Percentiles rank a stretch among this genome's conserved stretches.
These are phyloP conservation scores for Boletus huronensis DNA, from an alignment of 768 basidiomycete genomes.

Conservation along the genomic window DNA sequence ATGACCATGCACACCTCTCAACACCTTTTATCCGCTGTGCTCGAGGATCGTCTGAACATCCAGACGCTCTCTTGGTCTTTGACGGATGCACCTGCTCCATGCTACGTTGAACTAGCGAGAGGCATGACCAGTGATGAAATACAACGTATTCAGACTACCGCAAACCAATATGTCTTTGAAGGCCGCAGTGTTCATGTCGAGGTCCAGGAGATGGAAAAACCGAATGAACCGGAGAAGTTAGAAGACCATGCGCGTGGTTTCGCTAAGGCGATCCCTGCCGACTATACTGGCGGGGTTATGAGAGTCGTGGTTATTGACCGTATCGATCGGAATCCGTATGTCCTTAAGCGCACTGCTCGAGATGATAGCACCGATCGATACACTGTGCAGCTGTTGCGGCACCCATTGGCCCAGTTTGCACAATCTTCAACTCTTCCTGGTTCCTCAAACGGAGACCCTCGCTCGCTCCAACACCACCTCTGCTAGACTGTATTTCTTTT, in stretches of 20 bases:
- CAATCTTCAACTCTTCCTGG: slow-evolving; percentile 67
- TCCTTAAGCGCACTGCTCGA: slow-evolving; percentile 7
- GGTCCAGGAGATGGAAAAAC: slow-evolving; percentile 59
- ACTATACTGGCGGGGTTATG: slow-evolving; percentile 74
- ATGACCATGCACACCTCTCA: slow-evolving; percentile 86
- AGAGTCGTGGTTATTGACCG: slow-evolving; percentile 82
- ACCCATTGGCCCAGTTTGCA: slow-evolving; percentile 80
- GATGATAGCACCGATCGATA: neutral
- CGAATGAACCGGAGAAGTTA: slow-evolving; percentile 32
- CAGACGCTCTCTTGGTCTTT: slow-evolving; percentile 84
- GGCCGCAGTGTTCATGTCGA: slow-evolving; percentile 68
- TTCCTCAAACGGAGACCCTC: slow-evolving; percentile 65
- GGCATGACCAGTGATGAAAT: slow-evolving; percentile 65
- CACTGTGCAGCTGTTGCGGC: slow-evolving; percentile 61
- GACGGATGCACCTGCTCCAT: slow-evolving; percentile 60
- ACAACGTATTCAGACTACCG: slow-evolving; percentile 52
- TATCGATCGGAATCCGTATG: slow-evolving; percentile 77
- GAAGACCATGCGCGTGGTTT: slow-evolving; percentile 49
- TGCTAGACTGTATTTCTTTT: slow-evolving; percentile 75
- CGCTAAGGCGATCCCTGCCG: slow-evolving; percentile 56
- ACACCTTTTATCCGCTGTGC: slow-evolving; percentile 77
- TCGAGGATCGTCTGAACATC: slow-evolving; percentile 59
- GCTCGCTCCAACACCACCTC: slow-evolving; percentile 59
- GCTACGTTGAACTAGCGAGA: slow-evolving; percentile 74
- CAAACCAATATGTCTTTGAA: slow-evolving; percentile 67